These are phyloP conservation scores for Boletus rex-veris DNA, from an alignment of 768 basidiomycete genomes.

Conservation along the genomic window DNA sequence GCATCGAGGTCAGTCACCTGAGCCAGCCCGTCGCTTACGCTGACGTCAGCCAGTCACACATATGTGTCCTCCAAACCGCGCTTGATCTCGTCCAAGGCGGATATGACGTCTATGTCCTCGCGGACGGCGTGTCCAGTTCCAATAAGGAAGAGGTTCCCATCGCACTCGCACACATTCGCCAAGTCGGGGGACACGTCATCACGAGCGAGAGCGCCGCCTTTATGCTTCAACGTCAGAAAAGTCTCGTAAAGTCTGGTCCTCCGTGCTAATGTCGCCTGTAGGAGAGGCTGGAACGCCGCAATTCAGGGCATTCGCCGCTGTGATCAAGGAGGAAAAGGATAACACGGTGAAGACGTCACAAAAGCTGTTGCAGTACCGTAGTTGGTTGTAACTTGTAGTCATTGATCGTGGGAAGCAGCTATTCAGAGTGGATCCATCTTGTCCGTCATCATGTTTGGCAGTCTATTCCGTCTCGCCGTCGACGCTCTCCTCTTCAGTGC, in stretches of 20 bases:
- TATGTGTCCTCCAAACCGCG: constrained; percentile 84
- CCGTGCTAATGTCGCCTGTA: constrained; percentile 25
- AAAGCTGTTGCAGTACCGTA: constrained; percentile 30
- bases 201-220: constrained; percentile 83
- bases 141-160: constrained; percentile 77
- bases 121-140: constrained; percentile 81
- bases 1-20: constrained; percentile 69
- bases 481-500: constrained; percentile 79
- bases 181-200: constrained; percentile 70
- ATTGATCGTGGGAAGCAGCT: constrained; percentile 17
- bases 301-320: constrained; percentile 69
- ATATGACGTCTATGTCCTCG: constrained; percentile 64
- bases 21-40: background rate
- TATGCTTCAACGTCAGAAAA: constrained; percentile 60
- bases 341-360: constrained; percentile 43
- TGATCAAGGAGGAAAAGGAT: constrained; percentile 78
- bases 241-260: constrained; percentile 4
- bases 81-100: constrained; percentile 56
- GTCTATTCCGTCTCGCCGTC: constrained; percentile 60
- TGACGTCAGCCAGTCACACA: constrained; percentile 61
- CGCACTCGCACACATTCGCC: constrained; percentile 65
- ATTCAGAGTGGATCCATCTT: background rate
- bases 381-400: constrained; percentile 10
- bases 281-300: constrained; percentile 57
- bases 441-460: constrained; percentile 25